These are phyloP conservation scores for Debaryomyces tyrocola DNA, from an alignment of 805 yeast species.

Conservation along the genomic window DNA sequence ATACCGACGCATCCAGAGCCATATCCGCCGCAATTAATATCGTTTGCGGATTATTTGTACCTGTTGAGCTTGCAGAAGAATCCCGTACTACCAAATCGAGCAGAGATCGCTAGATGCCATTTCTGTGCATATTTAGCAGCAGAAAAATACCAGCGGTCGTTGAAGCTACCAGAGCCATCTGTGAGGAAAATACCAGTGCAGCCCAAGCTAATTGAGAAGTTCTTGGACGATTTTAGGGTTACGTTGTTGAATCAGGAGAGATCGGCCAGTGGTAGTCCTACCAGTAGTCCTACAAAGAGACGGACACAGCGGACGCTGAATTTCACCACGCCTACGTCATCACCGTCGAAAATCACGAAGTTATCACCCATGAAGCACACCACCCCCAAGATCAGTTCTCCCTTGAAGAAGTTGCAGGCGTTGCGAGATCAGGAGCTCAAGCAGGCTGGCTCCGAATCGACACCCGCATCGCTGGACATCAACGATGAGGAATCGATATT, in stretches of 20 bases:
- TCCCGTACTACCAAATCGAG: constrained; percentile 48
- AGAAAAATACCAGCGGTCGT: constrained; percentile 44
- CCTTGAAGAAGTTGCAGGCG: constrained; percentile 35
- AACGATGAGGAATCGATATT: constrained; percentile 27
- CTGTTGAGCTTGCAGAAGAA: constrained; percentile 51
- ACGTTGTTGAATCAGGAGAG: constrained; percentile 30
- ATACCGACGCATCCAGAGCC: constrained; percentile 49
- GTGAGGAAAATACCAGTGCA: constrained; percentile 60
- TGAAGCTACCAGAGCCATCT: constrained; percentile 50
- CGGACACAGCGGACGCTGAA: constrained; percentile 18
- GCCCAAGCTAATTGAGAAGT: constrained; percentile 37
- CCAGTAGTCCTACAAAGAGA: constrained; percentile 21
- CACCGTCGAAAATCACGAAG: constrained; percentile 10
- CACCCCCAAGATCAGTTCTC: constrained; percentile 37
- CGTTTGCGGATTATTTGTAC: constrained; percentile 47
- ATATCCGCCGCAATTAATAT: constrained; percentile 41
- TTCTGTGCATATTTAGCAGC: constrained; percentile 65
- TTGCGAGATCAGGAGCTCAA: constrained; percentile 14
- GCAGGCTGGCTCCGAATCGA: not conserved
- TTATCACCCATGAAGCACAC: constrained; percentile 23
- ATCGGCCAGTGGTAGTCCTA: constrained; percentile 18
- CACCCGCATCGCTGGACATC: constrained; percentile 5
- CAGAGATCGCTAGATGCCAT: constrained; percentile 68
- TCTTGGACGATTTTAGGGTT: constrained; percentile 47
- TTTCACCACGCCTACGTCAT: constrained; percentile 8